A percentile compares a stretch with the other conserved stretches of the same genome.
Conservation (phyloP, 2,329 filamentous ascomycete genomes). For the Neophaeococcomyces aloes region DNA sequence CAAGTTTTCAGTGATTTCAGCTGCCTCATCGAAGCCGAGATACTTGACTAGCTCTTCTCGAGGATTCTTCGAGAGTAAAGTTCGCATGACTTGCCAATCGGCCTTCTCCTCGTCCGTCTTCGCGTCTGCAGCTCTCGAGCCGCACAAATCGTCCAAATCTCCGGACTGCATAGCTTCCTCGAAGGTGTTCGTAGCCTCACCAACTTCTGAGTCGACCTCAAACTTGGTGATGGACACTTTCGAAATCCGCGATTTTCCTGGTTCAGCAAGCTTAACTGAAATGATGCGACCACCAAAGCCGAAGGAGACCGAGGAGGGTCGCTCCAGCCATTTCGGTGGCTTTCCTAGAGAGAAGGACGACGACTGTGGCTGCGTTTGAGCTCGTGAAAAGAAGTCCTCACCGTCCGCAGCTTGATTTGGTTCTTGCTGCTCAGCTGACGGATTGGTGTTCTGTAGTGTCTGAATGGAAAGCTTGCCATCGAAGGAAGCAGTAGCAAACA, state of each 20-base stretch:
- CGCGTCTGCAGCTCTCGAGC: conserved; percentile 62
- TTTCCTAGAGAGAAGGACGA: conserved; percentile 78
- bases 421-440: conserved; percentile 54
- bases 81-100: conserved; percentile 91
- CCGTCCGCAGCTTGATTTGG: conserved; percentile 65
- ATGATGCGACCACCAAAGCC: conserved; percentile 92
- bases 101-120: conserved; percentile 84
- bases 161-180: conserved; percentile 70
- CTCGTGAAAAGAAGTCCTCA: conserved; percentile 93
- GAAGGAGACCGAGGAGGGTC: conserved; percentile 77
- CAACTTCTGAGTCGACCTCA: conserved; percentile 74
- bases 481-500: conserved; percentile 91
- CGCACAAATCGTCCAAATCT: conserved; percentile 67
- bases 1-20: conserved; percentile 35
- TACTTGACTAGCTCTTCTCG: conserved; percentile 77
- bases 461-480: conserved; percentile 93
- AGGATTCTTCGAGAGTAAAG: conserved; percentile 74
- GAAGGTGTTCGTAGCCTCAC: conserved; percentile 74
- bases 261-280: conserved; percentile 51
- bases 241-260: conserved; percentile 57
- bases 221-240: conserved; percentile 80
- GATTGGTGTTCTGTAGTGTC: conserved; percentile 87
- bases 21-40: conserved; percentile 65
- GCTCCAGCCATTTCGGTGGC: conserved; percentile 82
- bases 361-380: conserved; percentile 80